phyloP scores from a whole-genome alignment of 148 eudicot species.

The Silene conica region DNA sequence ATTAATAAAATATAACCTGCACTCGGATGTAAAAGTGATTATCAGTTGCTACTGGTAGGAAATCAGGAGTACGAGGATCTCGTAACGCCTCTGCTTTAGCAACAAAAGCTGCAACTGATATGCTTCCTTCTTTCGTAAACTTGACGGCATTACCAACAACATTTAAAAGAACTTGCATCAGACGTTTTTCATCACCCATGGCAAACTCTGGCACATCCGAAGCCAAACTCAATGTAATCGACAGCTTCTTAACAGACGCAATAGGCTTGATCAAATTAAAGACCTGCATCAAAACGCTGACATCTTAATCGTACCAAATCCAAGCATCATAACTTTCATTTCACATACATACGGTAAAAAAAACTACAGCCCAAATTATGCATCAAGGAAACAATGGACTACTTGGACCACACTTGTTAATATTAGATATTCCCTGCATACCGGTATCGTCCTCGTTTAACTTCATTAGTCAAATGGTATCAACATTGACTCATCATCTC shows the following conservation, averaged over 20 bases:
- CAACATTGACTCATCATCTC: too few species aligned
- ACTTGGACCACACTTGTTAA: not conserved
- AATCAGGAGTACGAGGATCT: conserved; percentile 66
- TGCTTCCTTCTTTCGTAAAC: conserved; percentile 80
- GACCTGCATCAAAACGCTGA: conserved; percentile 44
- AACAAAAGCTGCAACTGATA: conserved; percentile 51
- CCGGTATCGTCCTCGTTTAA: too few species aligned
- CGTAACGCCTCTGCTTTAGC: conserved; percentile 59
- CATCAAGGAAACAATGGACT: not conserved
- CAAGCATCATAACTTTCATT: not conserved
- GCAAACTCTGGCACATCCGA: conserved; percentile 73
- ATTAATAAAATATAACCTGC: conserved; percentile 44
- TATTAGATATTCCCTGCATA: not conserved
- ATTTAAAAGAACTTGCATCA: conserved; percentile 79
- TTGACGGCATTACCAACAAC: conserved; percentile 86
- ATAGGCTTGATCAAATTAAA: conserved; percentile 73
- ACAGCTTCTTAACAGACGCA: conserved; percentile 70
- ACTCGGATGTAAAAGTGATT: conserved; percentile 66
- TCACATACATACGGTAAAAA: not conserved
- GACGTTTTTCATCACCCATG: conserved; percentile 82
- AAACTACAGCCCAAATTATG: not conserved
- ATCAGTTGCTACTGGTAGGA: conserved; percentile 56
- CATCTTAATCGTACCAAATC: conserved; percentile 11
- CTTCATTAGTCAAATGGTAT: too few species aligned
- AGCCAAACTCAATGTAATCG: conserved; percentile 47